These are phyloP conservation scores for Phaeomoniella chlamydospora DNA, from an alignment of 2,329 filamentous ascomycete genomes.

Conservation along the genomic window DNA sequence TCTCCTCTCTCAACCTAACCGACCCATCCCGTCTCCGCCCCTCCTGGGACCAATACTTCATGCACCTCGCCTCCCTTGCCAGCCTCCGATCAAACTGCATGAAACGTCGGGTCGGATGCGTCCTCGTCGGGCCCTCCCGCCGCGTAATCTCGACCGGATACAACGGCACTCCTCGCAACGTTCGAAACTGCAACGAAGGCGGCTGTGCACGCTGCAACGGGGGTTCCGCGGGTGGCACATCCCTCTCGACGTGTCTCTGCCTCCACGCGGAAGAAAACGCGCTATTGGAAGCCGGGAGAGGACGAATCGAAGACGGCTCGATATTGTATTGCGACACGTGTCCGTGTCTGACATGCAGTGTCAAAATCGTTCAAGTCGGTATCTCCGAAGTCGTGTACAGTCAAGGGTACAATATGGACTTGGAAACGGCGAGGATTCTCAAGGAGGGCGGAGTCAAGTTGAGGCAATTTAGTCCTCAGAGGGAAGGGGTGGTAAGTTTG, in stretches of 20 bases:
- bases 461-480: conserved; percentile 51
- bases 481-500: conserved; percentile 7
- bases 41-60: conserved; percentile 95
- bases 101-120: conserved; percentile 91
- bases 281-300: conserved; percentile 80
- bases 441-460: conserved; percentile 68
- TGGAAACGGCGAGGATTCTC: conserved; percentile 67
- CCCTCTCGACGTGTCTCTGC: conserved; percentile 77
- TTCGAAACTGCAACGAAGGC: conserved; percentile 83
- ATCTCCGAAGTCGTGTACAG: conserved; percentile 93
- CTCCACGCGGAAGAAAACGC: conserved; percentile 99
- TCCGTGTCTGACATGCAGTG: conserved; percentile 91
- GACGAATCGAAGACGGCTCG: conserved; percentile 68
- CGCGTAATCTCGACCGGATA: conserved; percentile 92
- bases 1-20: conserved; percentile 61
- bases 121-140: conserved; percentile 62
- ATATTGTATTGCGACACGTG: conserved; percentile 93
- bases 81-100: conserved; percentile 92
- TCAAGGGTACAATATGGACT: conserved; percentile 89
- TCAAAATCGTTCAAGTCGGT: conserved; percentile 95
- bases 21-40: conserved; percentile 71
- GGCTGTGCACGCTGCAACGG: conserved; percentile 81
- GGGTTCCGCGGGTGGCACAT: conserved; percentile 53
- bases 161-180: conserved; percentile 85
- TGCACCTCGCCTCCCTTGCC: conserved; percentile 86